Conservation (phyloP, 176 grass and related monocot species). For the Elaeis guineensis region DNA sequence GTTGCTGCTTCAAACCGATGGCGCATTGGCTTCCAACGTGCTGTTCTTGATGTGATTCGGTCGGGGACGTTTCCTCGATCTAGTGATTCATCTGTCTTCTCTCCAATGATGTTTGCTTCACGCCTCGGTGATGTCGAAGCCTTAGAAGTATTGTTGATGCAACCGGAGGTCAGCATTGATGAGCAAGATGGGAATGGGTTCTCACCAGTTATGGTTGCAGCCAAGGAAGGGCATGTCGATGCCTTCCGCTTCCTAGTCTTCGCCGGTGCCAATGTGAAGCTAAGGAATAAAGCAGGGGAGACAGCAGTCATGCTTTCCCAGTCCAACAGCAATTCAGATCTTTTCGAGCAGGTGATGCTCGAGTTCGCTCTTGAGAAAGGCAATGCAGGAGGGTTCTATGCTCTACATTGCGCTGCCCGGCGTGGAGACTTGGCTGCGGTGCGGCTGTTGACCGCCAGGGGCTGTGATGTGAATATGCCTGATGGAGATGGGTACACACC, state of each 20-base stretch:
- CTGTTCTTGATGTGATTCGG: conserved; percentile 35
- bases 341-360: conserved; percentile 96
- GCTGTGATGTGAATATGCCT: conserved; percentile 60
- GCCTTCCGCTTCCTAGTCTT: conserved; percentile 72
- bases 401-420: conserved; percentile 68
- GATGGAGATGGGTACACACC: conserved; percentile 82
- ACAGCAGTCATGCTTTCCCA: conserved; percentile 46
- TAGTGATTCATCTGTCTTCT: conserved; percentile 58
- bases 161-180: conserved; percentile 44
- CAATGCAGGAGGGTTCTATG: conserved; percentile 61
- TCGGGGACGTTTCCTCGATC: conserved; percentile 46
- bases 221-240: conserved; percentile 62
- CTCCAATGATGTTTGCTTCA: conserved; percentile 46
- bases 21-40: conserved; percentile 37
- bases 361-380: conserved; percentile 87
- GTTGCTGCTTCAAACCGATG: conserved; percentile 42
- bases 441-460: conserved; percentile 40
- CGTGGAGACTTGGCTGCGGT: conserved; percentile 50
- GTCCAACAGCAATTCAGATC: conserved; percentile 64
- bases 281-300: conserved; percentile 44
- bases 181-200: conserved; percentile 50
- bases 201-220: conserved; percentile 55
- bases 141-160: conserved; percentile 44
- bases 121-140: conserved; percentile 40
- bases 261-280: conserved; percentile 55